Percentiles rank a stretch among this genome's conserved stretches.
Evolutionary conservation across 192 early-diverging fungal species (phyloP).

Genomic region (Coemansia sp.): DNA sequence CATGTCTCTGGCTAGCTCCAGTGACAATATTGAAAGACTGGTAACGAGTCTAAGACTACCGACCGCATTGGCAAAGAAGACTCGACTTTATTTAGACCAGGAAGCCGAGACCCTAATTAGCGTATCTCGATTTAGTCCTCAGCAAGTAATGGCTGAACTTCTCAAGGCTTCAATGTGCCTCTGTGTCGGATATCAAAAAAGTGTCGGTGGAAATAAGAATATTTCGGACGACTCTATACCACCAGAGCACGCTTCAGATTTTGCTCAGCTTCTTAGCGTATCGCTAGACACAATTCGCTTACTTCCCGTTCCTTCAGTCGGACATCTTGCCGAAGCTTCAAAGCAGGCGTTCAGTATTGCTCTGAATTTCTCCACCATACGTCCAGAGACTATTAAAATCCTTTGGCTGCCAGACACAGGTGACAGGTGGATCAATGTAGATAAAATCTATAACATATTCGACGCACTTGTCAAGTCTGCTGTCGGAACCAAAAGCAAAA

Average conservation of each 20-base stretch:
- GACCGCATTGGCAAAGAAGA: conserved; percentile 9
- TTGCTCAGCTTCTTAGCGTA: conserved; percentile 19
- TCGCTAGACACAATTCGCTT: conserved; percentile 9
- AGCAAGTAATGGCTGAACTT: conserved; percentile 32
- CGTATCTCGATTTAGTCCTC: conserved; percentile 13
- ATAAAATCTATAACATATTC: conserved; percentile 12
- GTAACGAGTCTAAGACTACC: conserved; percentile 23
- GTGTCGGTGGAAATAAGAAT: background rate
- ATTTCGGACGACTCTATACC: conserved; percentile 22
- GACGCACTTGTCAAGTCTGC: conserved; percentile 6
- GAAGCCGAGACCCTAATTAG: background rate
- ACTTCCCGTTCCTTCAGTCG: conserved; percentile 6
- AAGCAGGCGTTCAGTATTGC: conserved; percentile 39
- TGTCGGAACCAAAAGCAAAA: background rate
- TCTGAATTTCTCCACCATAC: conserved; percentile 27
- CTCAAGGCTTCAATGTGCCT: conserved; percentile 43
- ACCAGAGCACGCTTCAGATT: conserved; percentile 16
- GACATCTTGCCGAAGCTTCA: conserved; percentile 20
- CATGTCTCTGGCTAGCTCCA: conserved; percentile 14
- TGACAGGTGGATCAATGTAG: conserved; percentile 13
- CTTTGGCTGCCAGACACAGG: conserved; percentile 23
- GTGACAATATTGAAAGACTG: conserved; percentile 8
- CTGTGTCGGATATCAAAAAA: conserved; percentile 20
- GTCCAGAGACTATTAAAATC: conserved; percentile 10
- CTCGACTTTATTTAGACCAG: conserved; percentile 3